Conservation (phyloP, 345 rosid genomes). For the Lepidium aucheri region DNA sequence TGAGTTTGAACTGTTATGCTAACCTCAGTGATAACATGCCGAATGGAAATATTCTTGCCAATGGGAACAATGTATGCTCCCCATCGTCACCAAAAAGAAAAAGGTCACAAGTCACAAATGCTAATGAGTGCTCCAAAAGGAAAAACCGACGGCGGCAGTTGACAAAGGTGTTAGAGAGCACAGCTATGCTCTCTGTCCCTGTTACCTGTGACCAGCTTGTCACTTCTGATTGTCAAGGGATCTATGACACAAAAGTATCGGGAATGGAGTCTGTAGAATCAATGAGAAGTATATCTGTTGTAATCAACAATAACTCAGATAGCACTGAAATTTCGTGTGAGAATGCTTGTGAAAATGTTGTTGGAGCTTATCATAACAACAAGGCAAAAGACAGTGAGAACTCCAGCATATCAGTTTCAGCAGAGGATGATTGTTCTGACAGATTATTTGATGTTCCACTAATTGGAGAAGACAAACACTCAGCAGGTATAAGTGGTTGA, state of each 20-base stretch:
- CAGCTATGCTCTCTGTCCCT: slow-evolving; percentile 74
- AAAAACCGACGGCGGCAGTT: slow-evolving; percentile 73
- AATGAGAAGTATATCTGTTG: slow-evolving; percentile 38
- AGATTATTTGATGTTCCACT: slow-evolving; percentile 78
- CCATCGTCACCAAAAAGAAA: slow-evolving; percentile 46
- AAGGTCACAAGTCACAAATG: slow-evolving; percentile 56
- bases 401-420: slow-evolving; percentile 34
- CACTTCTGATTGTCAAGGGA: slow-evolving; percentile 40
- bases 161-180: slow-evolving; percentile 86
- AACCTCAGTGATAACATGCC: slow-evolving; percentile 35
- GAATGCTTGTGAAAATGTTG: slow-evolving; percentile 44
- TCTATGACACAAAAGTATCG: slow-evolving; percentile 51
- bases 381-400: slow-evolving; percentile 52
- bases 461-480: slow-evolving; percentile 50
- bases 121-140: slow-evolving; percentile 55
- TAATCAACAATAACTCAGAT: slow-evolving; percentile 55
- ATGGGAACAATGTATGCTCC: slow-evolving; percentile 42
- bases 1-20: slow-evolving; percentile 30
- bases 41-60: slow-evolving; percentile 39
- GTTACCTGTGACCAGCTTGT: slow-evolving; percentile 59
- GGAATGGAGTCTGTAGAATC: slow-evolving; percentile 53
- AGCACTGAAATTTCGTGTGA: slow-evolving; percentile 58
- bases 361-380: slow-evolving; percentile 40
- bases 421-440: slow-evolving; percentile 48
- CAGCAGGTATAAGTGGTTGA: slow-evolving; percentile 47